Evolutionary conservation across 75 land plant species (phyloP).

Genomic region (Picea sitchensis): DNA sequence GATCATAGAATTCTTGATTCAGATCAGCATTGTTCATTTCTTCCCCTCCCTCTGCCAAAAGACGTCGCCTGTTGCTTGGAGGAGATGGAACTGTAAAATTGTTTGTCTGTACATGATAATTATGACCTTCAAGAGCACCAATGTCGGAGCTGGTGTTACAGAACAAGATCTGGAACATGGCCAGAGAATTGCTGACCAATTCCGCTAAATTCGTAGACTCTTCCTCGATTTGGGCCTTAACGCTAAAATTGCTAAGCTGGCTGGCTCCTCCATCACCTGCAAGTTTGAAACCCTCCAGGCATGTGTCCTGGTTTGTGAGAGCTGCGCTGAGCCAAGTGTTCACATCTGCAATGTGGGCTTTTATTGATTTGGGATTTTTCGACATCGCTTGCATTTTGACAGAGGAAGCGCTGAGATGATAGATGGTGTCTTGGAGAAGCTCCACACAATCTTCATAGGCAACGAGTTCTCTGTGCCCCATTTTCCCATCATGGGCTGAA

Average conservation of each 20-base stretch:
- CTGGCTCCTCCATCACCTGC: neutral
- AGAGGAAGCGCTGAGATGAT: neutral
- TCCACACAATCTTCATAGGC: neutral
- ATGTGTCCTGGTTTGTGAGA: slow-evolving; percentile 28
- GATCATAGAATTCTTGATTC: too few relatives aligned
- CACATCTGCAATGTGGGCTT: slow-evolving; percentile 8
- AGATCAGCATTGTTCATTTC: too few relatives aligned
- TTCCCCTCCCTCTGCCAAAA: too few relatives aligned
- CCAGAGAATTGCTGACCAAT: slow-evolving; percentile 8
- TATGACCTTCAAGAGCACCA: neutral
- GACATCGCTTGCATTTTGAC: neutral
- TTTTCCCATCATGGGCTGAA: neutral
- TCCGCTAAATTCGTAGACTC: neutral
- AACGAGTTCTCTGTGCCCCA: too few relatives aligned
- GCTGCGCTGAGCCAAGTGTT: slow-evolving; percentile 42
- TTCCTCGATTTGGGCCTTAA: too few relatives aligned
- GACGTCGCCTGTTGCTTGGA: neutral
- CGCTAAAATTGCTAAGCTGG: neutral
- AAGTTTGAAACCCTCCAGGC: slow-evolving; percentile 18
- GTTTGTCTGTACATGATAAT: too few relatives aligned
- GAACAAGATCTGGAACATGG: neutral
- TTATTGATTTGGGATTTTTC: neutral
- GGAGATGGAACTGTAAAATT: neutral
- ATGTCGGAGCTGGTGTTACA: neutral
- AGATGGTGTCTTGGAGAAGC: neutral